Base-by-base conservation (phyloP, 371 early-diverging fungal species). In the Circinella umbellata region DNA sequence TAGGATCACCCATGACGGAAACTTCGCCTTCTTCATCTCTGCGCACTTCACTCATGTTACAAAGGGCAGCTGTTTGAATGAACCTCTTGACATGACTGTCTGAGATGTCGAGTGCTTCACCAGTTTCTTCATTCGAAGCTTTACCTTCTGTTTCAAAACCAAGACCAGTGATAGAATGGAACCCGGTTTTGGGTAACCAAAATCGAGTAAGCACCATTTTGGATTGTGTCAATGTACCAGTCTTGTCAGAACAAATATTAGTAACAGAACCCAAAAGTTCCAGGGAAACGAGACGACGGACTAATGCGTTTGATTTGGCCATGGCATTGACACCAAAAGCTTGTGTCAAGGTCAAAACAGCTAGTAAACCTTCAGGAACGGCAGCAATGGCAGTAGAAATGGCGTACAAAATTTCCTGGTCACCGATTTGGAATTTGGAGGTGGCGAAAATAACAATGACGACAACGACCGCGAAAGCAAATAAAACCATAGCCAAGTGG, bases 291-390 rank as follows among this genome's bases (percentile, higher is more conserved):
- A 98, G 83, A 68, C 95, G 93, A 64, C 96, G 90, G 1, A 98
- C 96, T 18, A 98, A 65, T 9, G 80, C 97, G 66, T 94, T 89
- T 57, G 88, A 85, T 59, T 88, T 86, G 38, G 96, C 95, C 95
- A 99, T 94, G 20, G 93, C 78, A 36, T 87, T 81, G 15, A 97
- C 98, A 77, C 97, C 96, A 68, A 95, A 80, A 0, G 97, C 96
- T 91, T 97, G 96, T 6, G 97, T 95, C 60, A 98, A 81, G 0
- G 94, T 93, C 37, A 92, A 84, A 13, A 96, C 96, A 38, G 96
- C 96, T 11, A 97, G 91, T 5, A 98, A 87, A 67, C 98, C 99
- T 80, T 98, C 98, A 47, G 99, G 99, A 68, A 99, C 95, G 18
- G 96, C 93, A 38, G 96, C 91, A 69, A 99, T 96, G 18, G 94